Conservation (phyloP, 352 stramenopile genomes). For the Phytophthora europaea region DNA sequence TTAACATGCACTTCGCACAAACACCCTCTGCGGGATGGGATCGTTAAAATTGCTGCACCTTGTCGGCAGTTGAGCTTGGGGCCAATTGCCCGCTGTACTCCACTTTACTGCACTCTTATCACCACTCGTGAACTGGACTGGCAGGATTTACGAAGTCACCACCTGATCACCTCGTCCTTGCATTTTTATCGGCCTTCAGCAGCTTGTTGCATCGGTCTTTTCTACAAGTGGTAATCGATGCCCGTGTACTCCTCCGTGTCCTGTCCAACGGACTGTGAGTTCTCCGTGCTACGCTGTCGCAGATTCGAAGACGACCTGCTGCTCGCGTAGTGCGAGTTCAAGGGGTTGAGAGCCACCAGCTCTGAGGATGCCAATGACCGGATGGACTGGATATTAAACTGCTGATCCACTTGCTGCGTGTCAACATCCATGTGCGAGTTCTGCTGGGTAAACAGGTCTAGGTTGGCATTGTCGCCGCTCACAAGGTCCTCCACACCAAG, state of each 20-base stretch:
- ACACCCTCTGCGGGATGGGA: constrained; percentile 12
- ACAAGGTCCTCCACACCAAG: constrained; percentile 82
- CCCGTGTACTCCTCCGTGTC: constrained; percentile 86
- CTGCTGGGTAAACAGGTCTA: constrained; percentile 85
- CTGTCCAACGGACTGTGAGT: constrained; percentile 76
- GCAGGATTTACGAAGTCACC: background rate
- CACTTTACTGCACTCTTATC: background rate
- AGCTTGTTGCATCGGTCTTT: constrained; percentile 7
- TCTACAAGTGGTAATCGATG: constrained; percentile 90
- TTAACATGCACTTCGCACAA: constrained; percentile 32
- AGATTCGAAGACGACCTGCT: constrained; percentile 62
- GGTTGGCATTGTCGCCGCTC: constrained; percentile 45
- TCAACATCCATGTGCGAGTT: constrained; percentile 92
- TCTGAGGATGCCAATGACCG: constrained; percentile 74
- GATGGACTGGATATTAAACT: constrained; percentile 73
- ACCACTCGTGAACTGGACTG: background rate
- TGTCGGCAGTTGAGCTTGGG: constrained; percentile 8
- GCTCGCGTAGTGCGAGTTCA: constrained; percentile 76
- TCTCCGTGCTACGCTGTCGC: constrained; percentile 67
- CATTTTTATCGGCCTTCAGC: background rate
- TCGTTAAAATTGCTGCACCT: constrained; percentile 30
- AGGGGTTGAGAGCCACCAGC: constrained; percentile 62
- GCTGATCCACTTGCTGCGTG: constrained; percentile 65
- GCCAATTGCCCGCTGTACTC: background rate
- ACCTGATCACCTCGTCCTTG: background rate